Evolutionary conservation across 164 flowering plant species (phyloP).

Genomic region (Aristolochia fimbriata): DNA sequence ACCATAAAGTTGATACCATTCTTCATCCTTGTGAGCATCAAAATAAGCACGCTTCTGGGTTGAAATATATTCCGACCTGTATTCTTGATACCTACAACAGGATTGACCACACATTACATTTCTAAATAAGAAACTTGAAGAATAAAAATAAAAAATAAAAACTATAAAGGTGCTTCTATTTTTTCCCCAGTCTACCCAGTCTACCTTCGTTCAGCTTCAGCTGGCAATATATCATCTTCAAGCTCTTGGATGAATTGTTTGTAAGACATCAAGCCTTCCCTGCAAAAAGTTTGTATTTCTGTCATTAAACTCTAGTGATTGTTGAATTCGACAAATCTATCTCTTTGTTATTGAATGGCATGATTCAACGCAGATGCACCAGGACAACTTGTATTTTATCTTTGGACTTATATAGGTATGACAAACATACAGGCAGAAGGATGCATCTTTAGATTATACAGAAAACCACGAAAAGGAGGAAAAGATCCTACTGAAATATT

Average conservation of each 20-base stretch:
- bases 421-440: neutral
- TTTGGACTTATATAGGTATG: too few relatives aligned
- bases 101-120: neutral
- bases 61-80: constrained; percentile 82
- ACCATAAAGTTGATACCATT: constrained; percentile 44
- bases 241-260: constrained; percentile 98
- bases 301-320: too few relatives aligned
- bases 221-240: constrained; percentile 96
- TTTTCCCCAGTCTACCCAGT: neutral
- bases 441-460: neutral
- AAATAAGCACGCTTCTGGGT: constrained; percentile 87
- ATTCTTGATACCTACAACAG: constrained; percentile 70
- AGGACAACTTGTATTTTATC: too few relatives aligned
- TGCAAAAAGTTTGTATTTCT: constrained; percentile 16
- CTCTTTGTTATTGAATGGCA: too few relatives aligned
- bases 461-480: neutral
- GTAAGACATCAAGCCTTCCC: constrained; percentile 98
- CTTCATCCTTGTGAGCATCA: constrained; percentile 90
- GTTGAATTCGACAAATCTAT: too few relatives aligned
- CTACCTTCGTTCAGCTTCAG: constrained; percentile 98
- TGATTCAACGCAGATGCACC: too few relatives aligned
- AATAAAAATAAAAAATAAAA: too few relatives aligned
- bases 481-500: neutral
- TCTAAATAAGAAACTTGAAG: neutral
- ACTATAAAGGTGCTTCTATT: neutral